Conservation (phyloP, 164 flowering plant species). For the Berberis vulgaris region DNA sequence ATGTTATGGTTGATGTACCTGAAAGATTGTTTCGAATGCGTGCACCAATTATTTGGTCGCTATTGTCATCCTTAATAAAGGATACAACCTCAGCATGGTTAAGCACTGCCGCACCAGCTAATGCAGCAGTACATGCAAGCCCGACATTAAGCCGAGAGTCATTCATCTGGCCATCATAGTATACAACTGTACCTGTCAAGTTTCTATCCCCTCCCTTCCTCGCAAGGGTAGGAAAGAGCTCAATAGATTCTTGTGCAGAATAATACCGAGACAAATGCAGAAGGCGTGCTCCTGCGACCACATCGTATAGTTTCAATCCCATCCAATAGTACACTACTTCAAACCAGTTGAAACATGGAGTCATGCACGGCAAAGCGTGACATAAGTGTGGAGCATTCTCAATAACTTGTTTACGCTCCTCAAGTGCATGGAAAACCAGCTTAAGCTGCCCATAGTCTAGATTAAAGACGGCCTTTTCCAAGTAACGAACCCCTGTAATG, state of each 20-base stretch:
- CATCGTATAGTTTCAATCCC: constrained; percentile 91
- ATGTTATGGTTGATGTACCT: constrained; percentile 32
- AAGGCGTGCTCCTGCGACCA: constrained; percentile 75
- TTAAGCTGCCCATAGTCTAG: constrained; percentile 94
- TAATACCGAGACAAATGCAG: constrained; percentile 91
- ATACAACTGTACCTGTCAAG: constrained; percentile 91
- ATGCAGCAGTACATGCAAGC: constrained; percentile 89
- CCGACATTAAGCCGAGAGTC: constrained; percentile 92
- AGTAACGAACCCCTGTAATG: constrained; percentile 78
- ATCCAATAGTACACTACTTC: constrained; percentile 85
- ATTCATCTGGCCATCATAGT: constrained; percentile 99
- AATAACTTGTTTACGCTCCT: constrained; percentile 95
- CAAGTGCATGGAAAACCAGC: constrained; percentile 95
- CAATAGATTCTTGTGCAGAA: constrained; percentile 79
- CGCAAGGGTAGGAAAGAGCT: constrained; percentile 94
- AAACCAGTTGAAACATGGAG: constrained; percentile 97
- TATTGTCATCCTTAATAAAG: constrained; percentile 63
- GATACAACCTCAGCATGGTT: constrained; percentile 92
- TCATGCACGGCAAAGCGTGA: constrained; percentile 98
- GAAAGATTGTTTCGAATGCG: constrained; percentile 66
- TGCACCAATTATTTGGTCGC: constrained; percentile 70
- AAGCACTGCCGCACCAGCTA: constrained; percentile 96
- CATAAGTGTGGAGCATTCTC: constrained; percentile 96
- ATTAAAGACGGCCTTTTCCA: constrained; percentile 97
- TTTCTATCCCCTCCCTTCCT: constrained; percentile 53